A percentile compares a stretch with the other conserved stretches of the same genome.
These are phyloP conservation scores for Herpetomonas muscarum DNA, from an alignment of 208 protist genomes.

Conservation along the genomic window DNA sequence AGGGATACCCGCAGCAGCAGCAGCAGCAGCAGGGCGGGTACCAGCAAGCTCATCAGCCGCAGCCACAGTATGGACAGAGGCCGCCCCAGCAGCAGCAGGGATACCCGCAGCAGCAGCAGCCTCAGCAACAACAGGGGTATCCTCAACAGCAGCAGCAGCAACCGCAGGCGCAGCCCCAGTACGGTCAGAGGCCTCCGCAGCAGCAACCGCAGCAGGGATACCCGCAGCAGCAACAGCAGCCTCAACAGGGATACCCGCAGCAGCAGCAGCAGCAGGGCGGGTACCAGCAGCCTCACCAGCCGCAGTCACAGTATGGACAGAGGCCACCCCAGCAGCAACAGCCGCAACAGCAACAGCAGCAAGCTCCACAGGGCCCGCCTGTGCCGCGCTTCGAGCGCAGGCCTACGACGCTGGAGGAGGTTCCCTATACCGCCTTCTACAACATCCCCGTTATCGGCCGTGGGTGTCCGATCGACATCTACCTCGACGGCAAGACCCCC, in stretches of 20 bases:
- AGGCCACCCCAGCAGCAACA: conserved; percentile 29
- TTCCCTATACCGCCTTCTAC: conserved; percentile 65
- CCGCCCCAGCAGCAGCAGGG: conserved; percentile 31
- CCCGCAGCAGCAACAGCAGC: conserved; percentile 12
- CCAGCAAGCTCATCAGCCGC: conserved; percentile 13
- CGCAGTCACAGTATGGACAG: conserved; percentile 23
- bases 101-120: neutral
- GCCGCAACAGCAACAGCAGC: conserved; percentile 4
- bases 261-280: conserved; percentile 20
- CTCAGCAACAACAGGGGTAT: neutral
- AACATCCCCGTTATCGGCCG: conserved; percentile 56
- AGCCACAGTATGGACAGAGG: conserved; percentile 19
- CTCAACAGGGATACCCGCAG: conserved; percentile 11
- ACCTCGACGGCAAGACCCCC: conserved; percentile 75
- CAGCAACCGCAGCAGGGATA: conserved; percentile 19
- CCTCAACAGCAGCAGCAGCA: conserved; percentile 12
- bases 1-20: conserved; percentile 7
- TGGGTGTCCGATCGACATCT: conserved; percentile 82
- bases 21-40: conserved; percentile 19
- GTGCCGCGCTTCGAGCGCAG: conserved; percentile 69
- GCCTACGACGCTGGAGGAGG: conserved; percentile 60
- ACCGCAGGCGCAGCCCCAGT: conserved; percentile 3
- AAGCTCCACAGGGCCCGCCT: conserved; percentile 39
- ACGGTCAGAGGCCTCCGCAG: neutral
- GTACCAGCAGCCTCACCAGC: conserved; percentile 6